phyloP scores from a whole-genome alignment of 768 basidiomycete species.

The Tulasnella sp. region DNA sequence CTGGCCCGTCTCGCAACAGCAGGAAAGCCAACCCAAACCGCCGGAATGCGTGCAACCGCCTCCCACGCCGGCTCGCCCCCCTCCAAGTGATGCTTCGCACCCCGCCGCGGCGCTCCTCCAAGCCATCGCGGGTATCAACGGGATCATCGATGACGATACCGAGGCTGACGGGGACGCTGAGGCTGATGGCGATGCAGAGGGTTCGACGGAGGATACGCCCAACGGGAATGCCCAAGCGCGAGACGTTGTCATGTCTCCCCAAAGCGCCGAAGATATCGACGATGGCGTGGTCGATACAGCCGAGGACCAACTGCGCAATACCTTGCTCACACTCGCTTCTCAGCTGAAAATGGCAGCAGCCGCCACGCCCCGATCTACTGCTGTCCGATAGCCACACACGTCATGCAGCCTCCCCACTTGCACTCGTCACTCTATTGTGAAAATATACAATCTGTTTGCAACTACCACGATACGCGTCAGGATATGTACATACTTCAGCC shows the following conservation, averaged over 20 bases:
- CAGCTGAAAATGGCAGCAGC: not conserved
- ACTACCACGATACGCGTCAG: no score
- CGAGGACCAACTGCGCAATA: not conserved
- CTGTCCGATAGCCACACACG: no score
- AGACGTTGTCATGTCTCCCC: not conserved
- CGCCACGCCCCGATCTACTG: not conserved
- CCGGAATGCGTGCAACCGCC: not conserved
- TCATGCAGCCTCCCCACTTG: no score
- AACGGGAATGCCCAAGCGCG: not conserved
- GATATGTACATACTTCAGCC: no score
- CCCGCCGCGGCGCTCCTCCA: slow-evolving; percentile 1
- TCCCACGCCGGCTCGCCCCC: not conserved
- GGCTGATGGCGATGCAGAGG: not conserved
- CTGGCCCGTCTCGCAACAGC: not conserved
- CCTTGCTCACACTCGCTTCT: not conserved
- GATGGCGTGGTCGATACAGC: not conserved
- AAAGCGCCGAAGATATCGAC: not conserved
- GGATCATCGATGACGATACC: not conserved
- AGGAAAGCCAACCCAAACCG: not conserved
- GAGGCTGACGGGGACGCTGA: slow-evolving; percentile 3
- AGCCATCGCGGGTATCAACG: slow-evolving; percentile 14
- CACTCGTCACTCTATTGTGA: no score
- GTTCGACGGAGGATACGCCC: not conserved
- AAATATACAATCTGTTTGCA: no score
- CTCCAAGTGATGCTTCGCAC: not conserved